These are phyloP conservation scores for Exophiala phaeomuriformis DNA, from an alignment of 2,329 filamentous ascomycete species.

Conservation along the genomic window DNA sequence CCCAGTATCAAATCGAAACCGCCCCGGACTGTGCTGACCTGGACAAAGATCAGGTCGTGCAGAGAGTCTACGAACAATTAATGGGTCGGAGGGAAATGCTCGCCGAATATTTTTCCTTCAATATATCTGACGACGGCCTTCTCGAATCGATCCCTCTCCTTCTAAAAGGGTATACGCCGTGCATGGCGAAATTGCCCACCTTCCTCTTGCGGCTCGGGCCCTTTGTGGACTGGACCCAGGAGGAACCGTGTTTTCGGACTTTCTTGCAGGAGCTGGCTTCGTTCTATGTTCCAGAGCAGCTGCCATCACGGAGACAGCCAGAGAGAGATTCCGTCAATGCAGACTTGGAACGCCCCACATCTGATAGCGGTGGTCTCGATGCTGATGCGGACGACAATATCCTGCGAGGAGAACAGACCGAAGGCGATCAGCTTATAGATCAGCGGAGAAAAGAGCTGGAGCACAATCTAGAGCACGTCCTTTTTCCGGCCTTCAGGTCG, in stretches of 20 bases:
- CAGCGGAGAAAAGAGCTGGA: conserved; percentile 60
- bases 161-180: conserved; percentile 80
- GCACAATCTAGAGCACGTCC: conserved; percentile 69
- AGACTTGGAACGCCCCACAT: too few relatives aligned
- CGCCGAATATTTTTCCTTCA: conserved; percentile 81
- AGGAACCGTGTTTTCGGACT: conserved; percentile 75
- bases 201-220: conserved; percentile 86
- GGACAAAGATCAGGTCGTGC: conserved; percentile 52
- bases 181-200: conserved; percentile 74
- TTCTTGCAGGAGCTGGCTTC: conserved; percentile 80
- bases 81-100: conserved; percentile 78
- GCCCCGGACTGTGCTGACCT: conserved; percentile 33
- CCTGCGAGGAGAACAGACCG: conserved; percentile 7
- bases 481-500: conserved; percentile 84
- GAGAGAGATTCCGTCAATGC: conserved; percentile 13
- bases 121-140: conserved; percentile 70
- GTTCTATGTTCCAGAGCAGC: conserved; percentile 82
- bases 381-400: too few relatives aligned
- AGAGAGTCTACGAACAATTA: conserved; percentile 60
- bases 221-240: conserved; percentile 75
- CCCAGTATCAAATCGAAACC: conserved; percentile 58
- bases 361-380: too few relatives aligned
- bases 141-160: conserved; percentile 74
- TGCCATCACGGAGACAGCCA: conserved; percentile 50
- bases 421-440: conserved; percentile 10